Conservation (phyloP, 352 stramenopile species). For the Phytophthora niederhauseri region DNA sequence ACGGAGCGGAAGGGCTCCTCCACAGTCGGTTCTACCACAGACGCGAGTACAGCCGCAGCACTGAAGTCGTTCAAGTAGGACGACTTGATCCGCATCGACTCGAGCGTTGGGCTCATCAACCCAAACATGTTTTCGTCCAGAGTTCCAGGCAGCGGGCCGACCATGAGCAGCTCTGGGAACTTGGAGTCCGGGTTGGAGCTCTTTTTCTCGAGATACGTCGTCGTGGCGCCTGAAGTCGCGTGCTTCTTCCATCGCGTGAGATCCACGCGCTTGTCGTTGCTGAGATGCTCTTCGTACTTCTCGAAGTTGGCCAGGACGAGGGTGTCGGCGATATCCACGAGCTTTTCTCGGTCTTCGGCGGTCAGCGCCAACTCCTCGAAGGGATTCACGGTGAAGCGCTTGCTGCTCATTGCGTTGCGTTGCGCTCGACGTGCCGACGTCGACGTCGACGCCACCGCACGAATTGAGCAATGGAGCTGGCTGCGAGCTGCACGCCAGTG, state of each 20-base stretch:
- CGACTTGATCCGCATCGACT: slow-evolving; percentile 42
- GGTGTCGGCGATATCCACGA: slow-evolving; percentile 19
- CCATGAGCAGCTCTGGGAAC: slow-evolving; percentile 32
- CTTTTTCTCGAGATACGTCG: slow-evolving; percentile 30
- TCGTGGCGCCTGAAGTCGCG: slow-evolving; percentile 20
- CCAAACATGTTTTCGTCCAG: slow-evolving; percentile 56
- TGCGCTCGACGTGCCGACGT: background rate
- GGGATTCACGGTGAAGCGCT: slow-evolving; percentile 33
- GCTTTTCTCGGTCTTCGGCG: slow-evolving; percentile 11
- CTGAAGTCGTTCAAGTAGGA: slow-evolving; percentile 38
- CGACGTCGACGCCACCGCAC: background rate
- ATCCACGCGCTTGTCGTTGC: slow-evolving; percentile 31
- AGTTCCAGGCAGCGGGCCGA: slow-evolving; percentile 34
- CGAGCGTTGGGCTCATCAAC: slow-evolving; percentile 34
- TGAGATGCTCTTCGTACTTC: slow-evolving; percentile 33
- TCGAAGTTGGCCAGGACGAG: slow-evolving; percentile 32
- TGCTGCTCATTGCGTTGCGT: no score
- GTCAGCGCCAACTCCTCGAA: slow-evolving; percentile 29
- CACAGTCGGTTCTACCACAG: slow-evolving; percentile 45
- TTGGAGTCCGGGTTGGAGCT: slow-evolving; percentile 27
- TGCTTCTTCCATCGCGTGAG: slow-evolving; percentile 29
- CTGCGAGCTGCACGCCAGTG: background rate
- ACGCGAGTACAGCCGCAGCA: slow-evolving; percentile 50
- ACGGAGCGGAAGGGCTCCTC: slow-evolving; percentile 51
- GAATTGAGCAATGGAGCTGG: background rate